Evolutionary conservation across 441 rosid species (phyloP).

Genomic region (Breynia disticha): DNA sequence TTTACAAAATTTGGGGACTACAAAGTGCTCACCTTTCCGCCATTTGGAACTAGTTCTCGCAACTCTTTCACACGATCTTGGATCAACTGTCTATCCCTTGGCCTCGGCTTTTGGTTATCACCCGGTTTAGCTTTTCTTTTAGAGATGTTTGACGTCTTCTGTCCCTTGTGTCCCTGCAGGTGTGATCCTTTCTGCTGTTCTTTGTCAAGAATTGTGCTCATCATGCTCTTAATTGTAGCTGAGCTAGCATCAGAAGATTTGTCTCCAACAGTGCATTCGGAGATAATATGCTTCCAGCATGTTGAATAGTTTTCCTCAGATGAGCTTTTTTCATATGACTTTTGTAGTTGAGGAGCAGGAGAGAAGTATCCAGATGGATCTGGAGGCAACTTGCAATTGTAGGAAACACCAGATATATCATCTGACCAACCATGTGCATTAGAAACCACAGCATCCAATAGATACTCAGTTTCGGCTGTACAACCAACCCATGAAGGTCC

Average conservation of each 20-base stretch:
- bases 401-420: slow-evolving; percentile 9
- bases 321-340: slow-evolving; percentile 1
- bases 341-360: slow-evolving; percentile 15
- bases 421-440: slow-evolving; percentile 14
- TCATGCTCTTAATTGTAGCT: slow-evolving; percentile 17
- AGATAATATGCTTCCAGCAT: slow-evolving; percentile 10
- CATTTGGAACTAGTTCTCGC: slow-evolving; percentile 53
- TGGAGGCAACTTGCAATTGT: slow-evolving; percentile 11
- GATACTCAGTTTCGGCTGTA: slow-evolving; percentile 23
- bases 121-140: slow-evolving; percentile 38
- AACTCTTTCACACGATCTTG: slow-evolving; percentile 65
- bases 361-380: slow-evolving; percentile 9
- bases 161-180: slow-evolving; percentile 18
- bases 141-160: slow-evolving; percentile 18
- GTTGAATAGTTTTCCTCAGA: slow-evolving; percentile 13
- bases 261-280: slow-evolving; percentile 9
- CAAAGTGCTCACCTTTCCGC: slow-evolving; percentile 35
- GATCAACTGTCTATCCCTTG: slow-evolving; percentile 64
- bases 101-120: slow-evolving; percentile 44
- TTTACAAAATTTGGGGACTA: not conserved
- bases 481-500: slow-evolving; percentile 17
- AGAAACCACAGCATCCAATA: slow-evolving; percentile 38
- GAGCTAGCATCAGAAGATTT: slow-evolving; percentile 12
- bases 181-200: slow-evolving; percentile 15
- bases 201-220: slow-evolving; percentile 14